Evolutionary conservation across 306 rosid genomes (phyloP), one percentile per base, ranked within the genome.

Genomic region (Pueraria montana): DNA sequence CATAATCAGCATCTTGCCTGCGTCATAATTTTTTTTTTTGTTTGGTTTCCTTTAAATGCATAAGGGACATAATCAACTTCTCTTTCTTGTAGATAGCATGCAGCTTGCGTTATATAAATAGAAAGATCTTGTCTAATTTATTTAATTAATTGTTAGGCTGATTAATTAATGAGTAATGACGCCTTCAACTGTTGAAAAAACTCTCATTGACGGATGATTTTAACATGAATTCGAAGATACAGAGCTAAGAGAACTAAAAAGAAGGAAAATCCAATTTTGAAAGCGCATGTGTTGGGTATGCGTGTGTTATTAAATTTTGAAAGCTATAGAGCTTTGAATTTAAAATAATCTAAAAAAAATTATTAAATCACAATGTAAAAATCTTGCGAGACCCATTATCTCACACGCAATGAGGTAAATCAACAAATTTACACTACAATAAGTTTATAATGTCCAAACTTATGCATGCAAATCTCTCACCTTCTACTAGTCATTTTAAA

Each of bases 21-120:
- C 48, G 23, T 34, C 80, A 53, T 55, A n/a, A n/a, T 53, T 27
- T 61, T 56, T 36, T 45, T 32, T 62, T 45, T 43, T 13, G 49
- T 23, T 42, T 18, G 45, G 14, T 69, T 65, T 43, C 18, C 61
- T 65, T 80, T 40, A 16, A 83, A 36, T 48, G 45, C 10, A 17
- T 26, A 56, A 1, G 16, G 61, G 26, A 56, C 73, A 64, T 13
- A 46, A 69, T 82, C 83, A 24, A 79, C 70, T 83, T 62, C 52
- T 59, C 50, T 79, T 55, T 74, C 86, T 65, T 21, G 27, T 16
- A 53, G 53, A 73, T 83, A 23, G 43, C 82, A 80, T 59, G n/a
- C 81, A 62, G 46, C 80, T 74, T 85, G 48, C 46, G 3, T 49
- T 4, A 32, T 56, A 58, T 67, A 59, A 68, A 72, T 80, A 14